Base-by-base conservation (phyloP, 495 filamentous ascomycete species). In the Parmelia sp. region DNA sequence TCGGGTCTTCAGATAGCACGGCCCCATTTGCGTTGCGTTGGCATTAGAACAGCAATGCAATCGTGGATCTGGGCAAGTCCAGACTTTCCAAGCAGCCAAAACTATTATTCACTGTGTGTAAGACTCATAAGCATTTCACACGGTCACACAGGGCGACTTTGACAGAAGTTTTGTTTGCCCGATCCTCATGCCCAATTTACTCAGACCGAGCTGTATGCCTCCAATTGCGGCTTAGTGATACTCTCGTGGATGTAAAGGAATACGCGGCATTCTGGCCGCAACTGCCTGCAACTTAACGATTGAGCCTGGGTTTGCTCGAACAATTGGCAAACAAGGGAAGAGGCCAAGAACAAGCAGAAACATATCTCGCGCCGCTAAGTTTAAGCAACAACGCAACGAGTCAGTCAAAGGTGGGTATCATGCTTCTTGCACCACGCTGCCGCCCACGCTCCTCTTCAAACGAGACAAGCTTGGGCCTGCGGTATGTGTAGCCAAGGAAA, bases 401-500 rank as follows among this genome's bases (percentile, higher is more conserved):
- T 58, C 42, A 64, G n/a, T 62, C 53, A 31, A 69, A 65, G 39
- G 47, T 61, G 11, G 60, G 65, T 42, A 69, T 57, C 61, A 53
- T 36, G 57, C 61, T 65, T 51, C 65, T 67, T n/a, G 61, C 44
- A 40, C 11, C 9, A 15, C 61, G 58, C 35, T 55, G 62, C 49
- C 68, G 60, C 37, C 67, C 64, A 42, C 68, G 42, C 40, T 68
- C 56, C n/a, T 65, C 61, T 33, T 69, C 66, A 23, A 47, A 45
- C 5, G 33, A 17, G 23, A 75, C 67, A 9, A 71, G 70, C 65
- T 78, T 80, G 7, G 86, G 86, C 59, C 85, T 78, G 21, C 85
- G 83, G 73, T 91, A 96, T 17, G 89, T 91, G 73, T 97, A 97
- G n/a, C 93, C 92, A 60, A 92, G 72, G 74, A 96, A 96, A 3